Evolutionary conservation across 345 rosid species (phyloP).

Genomic region (Salix brachista): DNA sequence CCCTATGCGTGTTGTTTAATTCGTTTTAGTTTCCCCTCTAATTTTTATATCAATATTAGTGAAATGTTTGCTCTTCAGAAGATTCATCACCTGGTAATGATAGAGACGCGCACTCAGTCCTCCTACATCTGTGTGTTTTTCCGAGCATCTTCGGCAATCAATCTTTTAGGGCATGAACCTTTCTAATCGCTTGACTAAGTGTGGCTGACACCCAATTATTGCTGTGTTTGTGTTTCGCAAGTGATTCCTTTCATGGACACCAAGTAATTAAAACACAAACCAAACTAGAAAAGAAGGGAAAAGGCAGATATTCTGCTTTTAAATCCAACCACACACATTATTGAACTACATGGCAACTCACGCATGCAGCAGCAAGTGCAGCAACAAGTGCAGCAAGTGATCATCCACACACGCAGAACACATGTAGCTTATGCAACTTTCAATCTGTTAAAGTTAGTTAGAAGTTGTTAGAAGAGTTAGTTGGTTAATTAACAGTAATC

Average conservation of each 20-base stretch:
- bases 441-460: too few relatives aligned
- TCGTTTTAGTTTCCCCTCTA: not conserved
- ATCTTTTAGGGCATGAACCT: not conserved
- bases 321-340: not conserved
- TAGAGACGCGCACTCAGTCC: slow-evolving; percentile 6
- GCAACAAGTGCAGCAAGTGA: too few relatives aligned
- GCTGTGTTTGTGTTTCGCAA: not conserved
- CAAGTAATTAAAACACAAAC: not conserved
- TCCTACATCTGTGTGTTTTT: not conserved
- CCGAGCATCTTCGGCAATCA: slow-evolving; percentile 3
- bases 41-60: not conserved
- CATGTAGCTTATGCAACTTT: too few relatives aligned
- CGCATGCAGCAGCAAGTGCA: too few relatives aligned
- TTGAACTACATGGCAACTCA: too few relatives aligned
- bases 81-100: slow-evolving; percentile 3
- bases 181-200: not conserved
- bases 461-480: too few relatives aligned
- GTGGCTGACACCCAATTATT: not conserved
- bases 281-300: not conserved
- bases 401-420: too few relatives aligned
- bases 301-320: not conserved
- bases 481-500: too few relatives aligned
- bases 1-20: not conserved
- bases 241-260: not conserved
- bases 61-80: too few relatives aligned